Evolutionary conservation across 1,284 basidiomycete species (phyloP).

Genomic region (Tilletia caries): DNA sequence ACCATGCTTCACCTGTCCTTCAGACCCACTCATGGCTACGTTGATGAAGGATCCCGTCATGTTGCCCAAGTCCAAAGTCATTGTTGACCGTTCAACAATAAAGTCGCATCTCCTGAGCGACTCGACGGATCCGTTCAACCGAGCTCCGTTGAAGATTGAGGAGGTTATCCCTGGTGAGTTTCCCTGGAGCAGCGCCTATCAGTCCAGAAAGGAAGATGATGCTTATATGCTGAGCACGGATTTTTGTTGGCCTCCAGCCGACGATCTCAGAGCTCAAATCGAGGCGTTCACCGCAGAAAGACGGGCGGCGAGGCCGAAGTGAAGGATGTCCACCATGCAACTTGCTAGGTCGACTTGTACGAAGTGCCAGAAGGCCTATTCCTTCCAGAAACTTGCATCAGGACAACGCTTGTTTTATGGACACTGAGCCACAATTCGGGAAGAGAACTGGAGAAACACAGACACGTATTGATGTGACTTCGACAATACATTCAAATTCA

Average conservation of each 20-base stretch:
- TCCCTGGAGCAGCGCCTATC: neutral
- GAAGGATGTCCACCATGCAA: neutral
- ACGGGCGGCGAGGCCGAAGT: slow-evolving; percentile 5
- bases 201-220: neutral
- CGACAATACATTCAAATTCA: too few species aligned
- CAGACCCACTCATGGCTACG: slow-evolving; percentile 87
- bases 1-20: neutral
- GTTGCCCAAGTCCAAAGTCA: slow-evolving; percentile 75
- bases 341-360: too few species aligned
- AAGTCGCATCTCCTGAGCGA: slow-evolving; percentile 91
- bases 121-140: slow-evolving; percentile 61
- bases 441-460: too few species aligned
- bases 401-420: too few species aligned
- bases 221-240: neutral
- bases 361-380: too few species aligned
- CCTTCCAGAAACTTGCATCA: too few species aligned
- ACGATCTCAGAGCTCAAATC: slow-evolving; percentile 42
- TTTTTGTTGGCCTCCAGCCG: slow-evolving; percentile 19
- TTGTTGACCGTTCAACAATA: slow-evolving; percentile 88
- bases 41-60: slow-evolving; percentile 95
- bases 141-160: slow-evolving; percentile 55
- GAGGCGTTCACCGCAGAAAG: slow-evolving; percentile 30
- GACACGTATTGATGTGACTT: too few species aligned
- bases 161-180: slow-evolving; percentile 41
- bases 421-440: too few species aligned